Evolutionary conservation across 768 basidiomycete genomes (phyloP), one percentile per base, ranked within the genome.

Genomic region (Vararia minispora): DNA sequence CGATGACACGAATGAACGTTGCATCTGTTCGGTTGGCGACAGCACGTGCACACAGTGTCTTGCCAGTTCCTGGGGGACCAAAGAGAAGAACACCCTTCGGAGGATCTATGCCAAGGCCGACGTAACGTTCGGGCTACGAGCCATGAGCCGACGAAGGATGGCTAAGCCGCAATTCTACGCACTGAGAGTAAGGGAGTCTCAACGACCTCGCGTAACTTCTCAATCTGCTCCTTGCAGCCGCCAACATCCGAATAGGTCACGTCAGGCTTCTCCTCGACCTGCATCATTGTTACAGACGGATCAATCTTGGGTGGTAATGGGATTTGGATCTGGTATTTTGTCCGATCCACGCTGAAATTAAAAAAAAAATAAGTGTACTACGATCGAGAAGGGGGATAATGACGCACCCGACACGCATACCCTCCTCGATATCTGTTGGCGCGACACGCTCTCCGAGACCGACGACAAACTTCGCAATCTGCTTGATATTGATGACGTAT

Each of bases 251-350:
- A 91, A 57, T 98, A 98, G 2, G 94, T 97, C 27, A 97, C 90
- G 51, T 95, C 91, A 0, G 94, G 92, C 58, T 95, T 92, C 64
- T 97, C 94, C 58, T 97, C 94, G 16, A 97, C 94, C 61, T 94
- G 89, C 95, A 99, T 99, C 94, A 98, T 97, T 10, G 95, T 98
- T 1, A 99, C 95, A 0, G 91, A 94, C 3, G 95, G 89, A 57
- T 99, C 95, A 48, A 99, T 99, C 67, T 97, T 98, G 17, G 95
- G 94, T 27, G 95, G 95, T 9, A 98, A 62, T 17, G 95, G 95
- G 46, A 99, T 98, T 64, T 97, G 90, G 44, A 99, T 98, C 58
- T 98, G 92, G 58, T 99, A 99, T 61, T 98, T 86, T 51, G 84
- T 86, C 35, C 91, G 78, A 61, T 94, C 91, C 36, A 97, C 92